Percentiles rank a stretch among this genome's conserved stretches.
Conservation (phyloP, 495 filamentous ascomycete genomes). For the Neurospora sublineolata region DNA sequence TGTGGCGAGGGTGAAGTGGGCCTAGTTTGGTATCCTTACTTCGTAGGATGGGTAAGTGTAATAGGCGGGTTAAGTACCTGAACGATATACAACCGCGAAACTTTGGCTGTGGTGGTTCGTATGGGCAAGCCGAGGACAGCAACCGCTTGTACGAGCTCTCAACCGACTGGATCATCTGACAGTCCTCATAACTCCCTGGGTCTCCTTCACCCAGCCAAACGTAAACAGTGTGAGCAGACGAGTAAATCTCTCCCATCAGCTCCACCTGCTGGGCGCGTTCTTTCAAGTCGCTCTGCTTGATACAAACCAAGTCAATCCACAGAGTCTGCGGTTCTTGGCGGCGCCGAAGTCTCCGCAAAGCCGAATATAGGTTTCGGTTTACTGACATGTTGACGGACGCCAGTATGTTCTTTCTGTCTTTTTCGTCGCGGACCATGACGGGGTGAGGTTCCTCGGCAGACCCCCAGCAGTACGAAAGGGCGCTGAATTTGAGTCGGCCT, state of each 20-base stretch:
- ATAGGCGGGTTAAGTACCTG: no score
- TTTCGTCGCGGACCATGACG: background rate
- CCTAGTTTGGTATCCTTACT: background rate
- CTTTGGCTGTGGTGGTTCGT: background rate
- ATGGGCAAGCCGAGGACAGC: background rate
- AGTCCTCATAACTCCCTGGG: background rate
- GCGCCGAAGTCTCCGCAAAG: background rate
- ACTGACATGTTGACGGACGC: background rate
- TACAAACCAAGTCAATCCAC: background rate
- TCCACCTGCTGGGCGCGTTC: conserved; percentile 15
- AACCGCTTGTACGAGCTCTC: background rate
- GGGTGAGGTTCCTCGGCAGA: background rate
- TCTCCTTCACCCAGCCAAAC: conserved; percentile 20
- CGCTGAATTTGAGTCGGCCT: background rate
- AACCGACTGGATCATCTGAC: background rate
- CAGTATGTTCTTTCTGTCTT: background rate
- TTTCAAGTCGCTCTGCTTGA: conserved; percentile 15
- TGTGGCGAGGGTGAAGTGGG: background rate
- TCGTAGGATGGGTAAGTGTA: no score
- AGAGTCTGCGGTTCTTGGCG: background rate
- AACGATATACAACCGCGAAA: no score
- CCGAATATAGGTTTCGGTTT: background rate
- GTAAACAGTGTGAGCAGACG: conserved; percentile 6
- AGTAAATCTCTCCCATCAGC: conserved; percentile 17
- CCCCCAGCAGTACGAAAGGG: conserved; percentile 7